Evolutionary conservation across 2,329 filamentous ascomycete species (phyloP).

Genomic region (Colletotrichum sp.): DNA sequence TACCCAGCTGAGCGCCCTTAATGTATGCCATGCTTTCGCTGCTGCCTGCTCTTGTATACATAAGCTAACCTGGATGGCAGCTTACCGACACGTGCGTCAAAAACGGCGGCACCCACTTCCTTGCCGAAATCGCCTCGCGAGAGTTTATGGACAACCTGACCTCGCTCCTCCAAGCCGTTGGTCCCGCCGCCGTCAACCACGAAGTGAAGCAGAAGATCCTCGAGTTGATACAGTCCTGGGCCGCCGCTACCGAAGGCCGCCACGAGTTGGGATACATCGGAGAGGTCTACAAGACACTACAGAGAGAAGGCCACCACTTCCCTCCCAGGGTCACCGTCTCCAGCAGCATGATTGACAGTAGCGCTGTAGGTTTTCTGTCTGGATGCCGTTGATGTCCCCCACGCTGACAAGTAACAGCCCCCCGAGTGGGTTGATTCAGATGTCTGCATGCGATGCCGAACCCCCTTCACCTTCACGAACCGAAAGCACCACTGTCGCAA

Average conservation of each 20-base stretch:
- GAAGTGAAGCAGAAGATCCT: conserved; percentile 91
- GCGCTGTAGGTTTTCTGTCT: conserved; percentile 69
- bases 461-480: conserved; percentile 95
- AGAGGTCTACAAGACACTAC: conserved; percentile 83
- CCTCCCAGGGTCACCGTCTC: conserved; percentile 85
- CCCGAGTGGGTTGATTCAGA: conserved; percentile 98
- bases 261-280: conserved; percentile 85
- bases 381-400: not conserved
- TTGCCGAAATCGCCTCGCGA: conserved; percentile 91
- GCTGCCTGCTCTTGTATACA: conserved; percentile 18
- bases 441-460: conserved; percentile 97
- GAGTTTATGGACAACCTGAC: conserved; percentile 99
- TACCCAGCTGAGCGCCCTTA: conserved; percentile 91
- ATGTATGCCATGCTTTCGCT: conserved; percentile 58
- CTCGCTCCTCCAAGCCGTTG: conserved; percentile 84
- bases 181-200: conserved; percentile 75
- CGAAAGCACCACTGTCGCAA: conserved; percentile 98
- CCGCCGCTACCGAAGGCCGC: conserved; percentile 84
- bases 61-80: conserved; percentile 51
- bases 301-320: conserved; percentile 86
- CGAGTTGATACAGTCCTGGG: conserved; percentile 93
- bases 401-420: conserved; percentile 58
- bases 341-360: conserved; percentile 98
- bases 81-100: conserved; percentile 98
- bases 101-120: conserved; percentile 95